Percentiles rank a stretch among this genome's conserved stretches.
Evolutionary conservation across 1,284 basidiomycete species (phyloP).

Genomic region (Pseudozyma flocculosa): DNA sequence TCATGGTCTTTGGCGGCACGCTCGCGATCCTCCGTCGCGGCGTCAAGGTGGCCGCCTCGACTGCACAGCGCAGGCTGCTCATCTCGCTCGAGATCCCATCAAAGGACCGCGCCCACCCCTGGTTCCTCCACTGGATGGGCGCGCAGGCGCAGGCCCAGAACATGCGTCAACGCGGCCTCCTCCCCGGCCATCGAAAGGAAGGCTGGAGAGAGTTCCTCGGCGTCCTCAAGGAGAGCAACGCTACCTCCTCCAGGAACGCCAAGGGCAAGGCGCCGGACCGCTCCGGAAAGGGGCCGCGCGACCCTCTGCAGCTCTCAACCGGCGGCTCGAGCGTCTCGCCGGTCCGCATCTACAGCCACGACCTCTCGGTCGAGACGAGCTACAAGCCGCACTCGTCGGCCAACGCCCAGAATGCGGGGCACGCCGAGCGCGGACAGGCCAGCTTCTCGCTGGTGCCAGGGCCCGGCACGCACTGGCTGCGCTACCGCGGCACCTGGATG

Average conservation of each 20-base stretch:
- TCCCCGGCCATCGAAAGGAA: conserved; percentile 41
- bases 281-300: conserved; percentile 2
- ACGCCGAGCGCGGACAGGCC: conserved; percentile 36
- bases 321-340: conserved; percentile 58
- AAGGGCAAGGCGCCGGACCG: background rate
- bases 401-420: conserved; percentile 23
- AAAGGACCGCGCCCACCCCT: conserved; percentile 90
- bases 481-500: conserved; percentile 88
- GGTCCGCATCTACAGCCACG: conserved; percentile 64
- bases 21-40: conserved; percentile 59
- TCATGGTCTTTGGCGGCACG: conserved; percentile 54
- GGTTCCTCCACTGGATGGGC: conserved; percentile 98
- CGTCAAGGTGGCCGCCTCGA: conserved; percentile 69
- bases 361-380: conserved; percentile 87
- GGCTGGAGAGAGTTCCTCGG: conserved; percentile 47
- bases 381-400: conserved; percentile 31
- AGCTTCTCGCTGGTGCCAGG: conserved; percentile 92
- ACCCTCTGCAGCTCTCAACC: conserved; percentile 58
- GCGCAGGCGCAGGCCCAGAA: conserved; percentile 59
- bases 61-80: conserved; percentile 83
- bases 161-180: conserved; percentile 42
- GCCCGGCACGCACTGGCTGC: conserved; percentile 90
- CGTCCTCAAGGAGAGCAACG: background rate
- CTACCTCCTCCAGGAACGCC: too few species aligned
- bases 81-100: conserved; percentile 96